A percentile compares a stretch with the other conserved stretches of the same genome.
These are phyloP conservation scores for Fusarium drepaniforme DNA, from an alignment of 2,329 filamentous ascomycete species.

Conservation along the genomic window DNA sequence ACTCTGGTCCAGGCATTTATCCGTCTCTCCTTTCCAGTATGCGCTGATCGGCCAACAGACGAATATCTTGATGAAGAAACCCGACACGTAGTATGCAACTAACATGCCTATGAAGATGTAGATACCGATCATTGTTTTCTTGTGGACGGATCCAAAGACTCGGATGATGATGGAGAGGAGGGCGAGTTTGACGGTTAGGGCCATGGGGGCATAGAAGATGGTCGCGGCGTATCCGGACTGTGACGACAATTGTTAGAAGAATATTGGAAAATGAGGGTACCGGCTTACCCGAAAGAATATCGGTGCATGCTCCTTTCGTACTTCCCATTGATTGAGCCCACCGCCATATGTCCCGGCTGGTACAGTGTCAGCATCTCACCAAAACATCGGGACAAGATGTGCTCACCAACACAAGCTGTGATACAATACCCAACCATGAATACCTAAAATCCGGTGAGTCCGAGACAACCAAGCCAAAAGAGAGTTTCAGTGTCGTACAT, in stretches of 20 bases:
- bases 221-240: conserved; percentile 57
- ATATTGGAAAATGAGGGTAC: fast-evolving
- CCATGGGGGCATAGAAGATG: conserved; percentile 59
- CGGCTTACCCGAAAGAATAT: conserved; percentile 51
- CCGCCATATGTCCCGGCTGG: conserved; percentile 27
- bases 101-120: conserved; percentile 53
- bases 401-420: conserved; percentile 25
- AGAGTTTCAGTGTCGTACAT: background rate
- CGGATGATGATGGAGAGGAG: conserved; percentile 58
- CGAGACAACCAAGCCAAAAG: background rate
- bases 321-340: conserved; percentile 34
- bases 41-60: conserved; percentile 56
- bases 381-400: background rate
- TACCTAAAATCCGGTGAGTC: background rate
- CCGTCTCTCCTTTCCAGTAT: conserved; percentile 51
- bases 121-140: conserved; percentile 53
- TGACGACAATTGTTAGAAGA: background rate
- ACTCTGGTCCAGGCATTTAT: conserved; percentile 51
- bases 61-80: conserved; percentile 56
- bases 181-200: conserved; percentile 56
- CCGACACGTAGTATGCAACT: conserved; percentile 54
- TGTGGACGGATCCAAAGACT: conserved; percentile 55
- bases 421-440: conserved; percentile 34
- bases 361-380: background rate
- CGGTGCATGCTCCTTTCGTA: conserved; percentile 43